Percentiles rank a stretch among this genome's conserved stretches.
phyloP scores from a whole-genome alignment of 2,329 filamentous ascomycete species.

The Trichoderma koningiopsis region DNA sequence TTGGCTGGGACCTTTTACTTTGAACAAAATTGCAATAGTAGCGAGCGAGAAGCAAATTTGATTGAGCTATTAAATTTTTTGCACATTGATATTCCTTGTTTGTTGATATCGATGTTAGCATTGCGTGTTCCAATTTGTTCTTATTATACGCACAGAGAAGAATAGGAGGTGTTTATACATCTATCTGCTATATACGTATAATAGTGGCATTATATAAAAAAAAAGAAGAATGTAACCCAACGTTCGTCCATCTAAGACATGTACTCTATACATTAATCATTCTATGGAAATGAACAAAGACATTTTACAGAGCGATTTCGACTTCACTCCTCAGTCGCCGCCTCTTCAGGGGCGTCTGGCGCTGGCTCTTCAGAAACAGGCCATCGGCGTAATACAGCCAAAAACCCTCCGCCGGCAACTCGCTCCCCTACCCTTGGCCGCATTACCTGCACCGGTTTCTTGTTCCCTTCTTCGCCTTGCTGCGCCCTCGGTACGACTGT shows the following conservation, averaged over 20 bases:
- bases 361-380: conserved; percentile 28
- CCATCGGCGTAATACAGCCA: conserved; percentile 43
- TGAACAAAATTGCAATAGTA: background rate
- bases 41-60: conserved; percentile 35
- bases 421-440: conserved; percentile 46
- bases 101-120: background rate
- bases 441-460: conserved; percentile 43
- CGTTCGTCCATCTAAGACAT: background rate
- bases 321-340: conserved; percentile 14
- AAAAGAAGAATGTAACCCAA: background rate
- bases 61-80: background rate
- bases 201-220: background rate
- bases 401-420: conserved; percentile 45
- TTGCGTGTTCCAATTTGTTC: background rate
- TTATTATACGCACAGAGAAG: background rate
- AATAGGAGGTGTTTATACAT: background rate
- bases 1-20: conserved; percentile 17
- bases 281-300: background rate
- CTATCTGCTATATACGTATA: background rate
- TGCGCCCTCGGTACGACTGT: conserved; percentile 42
- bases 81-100: background rate
- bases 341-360: conserved; percentile 3
- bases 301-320: background rate
- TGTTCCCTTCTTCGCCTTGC: conserved; percentile 28
- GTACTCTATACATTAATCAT: background rate